A percentile compares a stretch with the other conserved stretches of the same genome.
Evolutionary conservation across 768 basidiomycete species (phyloP).

Genomic region (Suillus subluteus): DNA sequence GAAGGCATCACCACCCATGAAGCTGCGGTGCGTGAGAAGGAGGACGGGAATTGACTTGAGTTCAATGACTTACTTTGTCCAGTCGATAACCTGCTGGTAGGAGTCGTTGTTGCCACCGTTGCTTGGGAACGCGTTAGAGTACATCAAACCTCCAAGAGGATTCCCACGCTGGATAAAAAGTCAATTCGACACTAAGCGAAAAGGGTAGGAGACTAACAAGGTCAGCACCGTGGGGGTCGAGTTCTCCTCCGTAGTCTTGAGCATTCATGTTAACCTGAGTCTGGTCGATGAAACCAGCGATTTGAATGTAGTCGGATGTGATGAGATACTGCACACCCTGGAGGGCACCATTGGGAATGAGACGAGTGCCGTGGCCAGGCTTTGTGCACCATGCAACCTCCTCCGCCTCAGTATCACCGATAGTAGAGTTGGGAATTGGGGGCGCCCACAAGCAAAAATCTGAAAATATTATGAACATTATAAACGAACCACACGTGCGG

Average conservation of each 20-base stretch:
- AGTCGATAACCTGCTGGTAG: conserved; percentile 61
- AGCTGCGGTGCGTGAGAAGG: conserved; percentile 45
- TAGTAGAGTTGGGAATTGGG: conserved; percentile 46
- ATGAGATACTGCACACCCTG: conserved; percentile 65
- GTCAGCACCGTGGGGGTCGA: conserved; percentile 79
- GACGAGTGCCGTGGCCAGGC: conserved; percentile 64
- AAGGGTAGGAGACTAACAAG: conserved; percentile 30
- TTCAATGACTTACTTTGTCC: conserved; percentile 55
- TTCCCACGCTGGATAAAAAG: conserved; percentile 63
- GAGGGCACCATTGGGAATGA: conserved; percentile 68
- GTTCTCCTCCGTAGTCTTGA: conserved; percentile 73
- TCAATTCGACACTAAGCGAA: conserved; percentile 19
- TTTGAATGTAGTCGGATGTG: conserved; percentile 60
- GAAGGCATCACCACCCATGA: conserved; percentile 67
- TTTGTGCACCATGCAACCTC: conserved; percentile 79
- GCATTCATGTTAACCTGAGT: conserved; percentile 51
- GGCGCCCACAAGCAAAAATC: conserved; percentile 78
- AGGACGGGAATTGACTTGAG: neutral
- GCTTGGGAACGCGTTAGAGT: conserved; percentile 57
- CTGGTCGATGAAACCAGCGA: conserved; percentile 71
- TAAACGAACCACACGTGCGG: neutral
- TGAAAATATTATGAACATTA: conserved; percentile 38
- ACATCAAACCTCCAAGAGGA: conserved; percentile 74
- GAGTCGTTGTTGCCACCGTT: conserved; percentile 42
- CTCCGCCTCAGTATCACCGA: conserved; percentile 67